Conservation (phyloP, 2,329 filamentous ascomycete genomes). For the Drechmeria coniospora region DNA sequence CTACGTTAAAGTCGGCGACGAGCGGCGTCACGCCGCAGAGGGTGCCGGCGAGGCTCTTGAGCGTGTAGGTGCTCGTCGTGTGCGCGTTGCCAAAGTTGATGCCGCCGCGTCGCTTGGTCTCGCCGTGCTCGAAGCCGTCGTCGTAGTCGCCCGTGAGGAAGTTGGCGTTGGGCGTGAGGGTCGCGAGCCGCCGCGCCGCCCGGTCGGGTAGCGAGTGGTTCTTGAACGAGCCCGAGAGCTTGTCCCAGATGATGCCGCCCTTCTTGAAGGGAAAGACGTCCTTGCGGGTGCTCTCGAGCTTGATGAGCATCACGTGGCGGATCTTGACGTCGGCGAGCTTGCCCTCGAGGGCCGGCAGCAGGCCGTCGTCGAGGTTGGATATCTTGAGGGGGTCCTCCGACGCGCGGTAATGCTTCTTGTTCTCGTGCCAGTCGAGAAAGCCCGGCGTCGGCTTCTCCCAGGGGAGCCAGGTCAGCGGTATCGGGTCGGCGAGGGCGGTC, state of each 20-base stretch:
- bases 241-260: constrained; percentile 20
- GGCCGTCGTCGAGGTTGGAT: constrained; percentile 21
- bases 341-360: constrained; percentile 12
- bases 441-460: constrained; percentile 6
- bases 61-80: constrained; percentile 25
- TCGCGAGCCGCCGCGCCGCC: constrained; percentile 13
- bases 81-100: constrained; percentile 23
- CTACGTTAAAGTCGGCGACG: constrained; percentile 26
- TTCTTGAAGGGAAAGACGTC: constrained; percentile 29
- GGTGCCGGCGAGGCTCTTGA: constrained; percentile 26
- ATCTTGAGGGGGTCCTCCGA: constrained; percentile 22
- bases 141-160: constrained; percentile 18
- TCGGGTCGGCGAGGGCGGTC: constrained; percentile 11
- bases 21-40: constrained; percentile 26
- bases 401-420: constrained; percentile 17
- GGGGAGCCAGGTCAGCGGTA: constrained; percentile 11
- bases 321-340: constrained; percentile 18
- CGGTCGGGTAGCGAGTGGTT: constrained; percentile 16
- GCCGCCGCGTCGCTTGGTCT: constrained; percentile 17
- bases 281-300: constrained; percentile 27
- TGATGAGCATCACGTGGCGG: constrained; percentile 25
- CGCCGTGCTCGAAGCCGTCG: constrained; percentile 16
- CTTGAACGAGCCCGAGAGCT: constrained; percentile 16
- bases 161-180: constrained; percentile 16
- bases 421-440: constrained; percentile 13